Evolutionary conservation across 306 rosid species (phyloP).

Genomic region (Ochetophila trinervis): DNA sequence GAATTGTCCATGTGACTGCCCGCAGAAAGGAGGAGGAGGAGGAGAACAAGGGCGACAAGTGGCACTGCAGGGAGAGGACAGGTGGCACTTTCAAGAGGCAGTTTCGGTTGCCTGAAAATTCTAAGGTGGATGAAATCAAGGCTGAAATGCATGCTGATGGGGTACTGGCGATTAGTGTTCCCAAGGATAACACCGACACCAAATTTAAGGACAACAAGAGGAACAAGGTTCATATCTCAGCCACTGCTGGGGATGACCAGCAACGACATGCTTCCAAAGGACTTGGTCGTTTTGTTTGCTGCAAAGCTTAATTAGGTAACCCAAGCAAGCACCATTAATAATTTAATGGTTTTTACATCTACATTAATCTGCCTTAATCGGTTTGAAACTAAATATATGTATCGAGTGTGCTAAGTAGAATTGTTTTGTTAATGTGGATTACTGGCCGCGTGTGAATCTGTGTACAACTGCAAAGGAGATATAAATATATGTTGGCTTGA

Average conservation of each 20-base stretch:
- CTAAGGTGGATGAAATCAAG: slow-evolving; percentile 45
- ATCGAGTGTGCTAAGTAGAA: too few relatives aligned
- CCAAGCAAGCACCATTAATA: too few relatives aligned
- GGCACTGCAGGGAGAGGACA: slow-evolving; percentile 61
- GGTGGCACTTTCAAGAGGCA: slow-evolving; percentile 31
- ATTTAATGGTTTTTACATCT: too few relatives aligned
- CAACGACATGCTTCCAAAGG: slow-evolving; percentile 35
- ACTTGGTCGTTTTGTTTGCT: slow-evolving; percentile 54
- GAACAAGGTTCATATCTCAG: slow-evolving; percentile 16
- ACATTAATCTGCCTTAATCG: too few relatives aligned
- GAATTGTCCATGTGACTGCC: slow-evolving; percentile 41
- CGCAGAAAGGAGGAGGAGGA: slow-evolving; percentile 32
- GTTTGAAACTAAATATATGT: too few relatives aligned
- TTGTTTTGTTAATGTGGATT: too few relatives aligned
- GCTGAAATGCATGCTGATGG: slow-evolving; percentile 59
- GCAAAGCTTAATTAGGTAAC: slow-evolving; percentile 25
- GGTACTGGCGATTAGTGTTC: slow-evolving; percentile 40
- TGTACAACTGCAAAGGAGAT: too few relatives aligned
- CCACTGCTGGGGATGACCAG: slow-evolving; percentile 30
- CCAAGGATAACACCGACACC: slow-evolving; percentile 35
- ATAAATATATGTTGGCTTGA: too few relatives aligned
- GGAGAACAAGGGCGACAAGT: slow-evolving; percentile 29
- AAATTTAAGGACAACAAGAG: slow-evolving; percentile 30
- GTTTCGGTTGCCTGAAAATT: slow-evolving; percentile 57
- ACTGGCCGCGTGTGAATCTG: too few relatives aligned